phyloP scores from a whole-genome alignment of 768 basidiomycete genomes.

The Cystobasidium tubakii region DNA sequence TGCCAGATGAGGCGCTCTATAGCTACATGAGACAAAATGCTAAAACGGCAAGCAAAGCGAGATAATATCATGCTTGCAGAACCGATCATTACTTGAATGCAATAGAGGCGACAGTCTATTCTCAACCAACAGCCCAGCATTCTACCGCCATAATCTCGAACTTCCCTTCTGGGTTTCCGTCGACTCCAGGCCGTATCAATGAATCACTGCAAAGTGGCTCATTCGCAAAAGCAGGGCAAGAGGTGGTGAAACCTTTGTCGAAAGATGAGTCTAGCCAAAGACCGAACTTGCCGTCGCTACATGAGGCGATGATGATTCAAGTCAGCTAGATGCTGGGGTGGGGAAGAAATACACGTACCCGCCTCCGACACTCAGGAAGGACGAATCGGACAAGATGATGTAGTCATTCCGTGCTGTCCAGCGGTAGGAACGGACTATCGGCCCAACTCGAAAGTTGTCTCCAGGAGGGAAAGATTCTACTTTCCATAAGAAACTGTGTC shows the following conservation, averaged over 20 bases:
- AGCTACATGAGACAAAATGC: background rate
- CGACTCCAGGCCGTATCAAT: background rate
- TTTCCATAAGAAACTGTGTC: conserved; percentile 69
- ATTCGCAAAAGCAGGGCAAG: conserved; percentile 80
- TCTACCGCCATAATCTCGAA: conserved; percentile 35
- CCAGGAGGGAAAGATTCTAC: conserved; percentile 35
- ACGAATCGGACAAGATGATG: conserved; percentile 74
- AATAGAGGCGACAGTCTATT: too few species aligned
- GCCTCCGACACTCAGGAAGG: conserved; percentile 80
- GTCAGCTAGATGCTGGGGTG: too few species aligned
- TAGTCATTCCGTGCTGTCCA: conserved; percentile 89
- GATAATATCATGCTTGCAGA: too few species aligned
- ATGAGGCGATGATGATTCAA: conserved; percentile 30
- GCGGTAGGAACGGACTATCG: conserved; percentile 59
- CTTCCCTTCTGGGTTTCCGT: conserved; percentile 31
- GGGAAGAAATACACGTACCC: conserved; percentile 58
- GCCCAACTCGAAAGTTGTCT: conserved; percentile 42
- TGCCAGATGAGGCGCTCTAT: background rate
- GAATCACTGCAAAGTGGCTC: conserved; percentile 49
- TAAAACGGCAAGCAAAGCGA: background rate
- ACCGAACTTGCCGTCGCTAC: conserved; percentile 73
- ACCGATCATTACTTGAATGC: too few species aligned
- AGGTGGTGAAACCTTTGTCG: conserved; percentile 73
- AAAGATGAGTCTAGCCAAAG: conserved; percentile 78
- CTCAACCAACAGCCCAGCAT: conserved; percentile 33